Evolutionary conservation across 2,329 filamentous ascomycete genomes (phyloP).

Genomic region (Alternaria infectoria): DNA sequence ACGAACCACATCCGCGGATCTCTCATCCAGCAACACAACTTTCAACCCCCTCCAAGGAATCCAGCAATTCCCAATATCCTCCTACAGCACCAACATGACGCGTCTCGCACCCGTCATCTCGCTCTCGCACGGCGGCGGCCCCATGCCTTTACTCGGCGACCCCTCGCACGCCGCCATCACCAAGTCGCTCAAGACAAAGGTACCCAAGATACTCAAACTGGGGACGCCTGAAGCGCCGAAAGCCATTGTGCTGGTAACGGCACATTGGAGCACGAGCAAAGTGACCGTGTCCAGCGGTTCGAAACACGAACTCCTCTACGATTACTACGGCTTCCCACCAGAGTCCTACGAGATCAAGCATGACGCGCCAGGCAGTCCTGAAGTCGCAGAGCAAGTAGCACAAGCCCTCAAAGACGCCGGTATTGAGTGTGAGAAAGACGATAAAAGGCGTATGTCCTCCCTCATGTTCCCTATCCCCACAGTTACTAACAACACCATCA

Average conservation of each 20-base stretch:
- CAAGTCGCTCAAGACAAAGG: constrained; percentile 59
- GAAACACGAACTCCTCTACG: constrained; percentile 60
- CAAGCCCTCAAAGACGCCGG: constrained; percentile 57
- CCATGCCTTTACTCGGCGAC: constrained; percentile 65
- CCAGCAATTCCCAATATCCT: constrained; percentile 36
- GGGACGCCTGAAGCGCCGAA: constrained; percentile 57
- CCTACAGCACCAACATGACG: constrained; percentile 35
- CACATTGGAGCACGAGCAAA: constrained; percentile 61
- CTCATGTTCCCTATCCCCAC: no score
- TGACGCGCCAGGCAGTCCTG: constrained; percentile 62
- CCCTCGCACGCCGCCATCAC: constrained; percentile 59
- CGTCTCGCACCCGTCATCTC: constrained; percentile 48
- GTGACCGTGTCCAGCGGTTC: constrained; percentile 60
- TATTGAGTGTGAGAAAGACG: constrained; percentile 45
- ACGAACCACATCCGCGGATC: constrained; percentile 14
- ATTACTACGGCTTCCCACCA: constrained; percentile 65
- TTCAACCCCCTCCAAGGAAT: constrained; percentile 32
- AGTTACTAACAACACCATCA: neutral
- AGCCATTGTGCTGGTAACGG: constrained; percentile 64
- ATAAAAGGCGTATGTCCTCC: constrained; percentile 40
- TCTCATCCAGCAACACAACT: constrained; percentile 20
- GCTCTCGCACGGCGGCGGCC: constrained; percentile 55
- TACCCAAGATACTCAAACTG: constrained; percentile 64
- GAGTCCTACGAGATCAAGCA: constrained; percentile 64
- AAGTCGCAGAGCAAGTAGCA: constrained; percentile 58